Percentiles rank a stretch among this genome's conserved stretches.
phyloP scores from a whole-genome alignment of 2,329 filamentous ascomycete genomes.

The Arachnopeziza araneosa region DNA sequence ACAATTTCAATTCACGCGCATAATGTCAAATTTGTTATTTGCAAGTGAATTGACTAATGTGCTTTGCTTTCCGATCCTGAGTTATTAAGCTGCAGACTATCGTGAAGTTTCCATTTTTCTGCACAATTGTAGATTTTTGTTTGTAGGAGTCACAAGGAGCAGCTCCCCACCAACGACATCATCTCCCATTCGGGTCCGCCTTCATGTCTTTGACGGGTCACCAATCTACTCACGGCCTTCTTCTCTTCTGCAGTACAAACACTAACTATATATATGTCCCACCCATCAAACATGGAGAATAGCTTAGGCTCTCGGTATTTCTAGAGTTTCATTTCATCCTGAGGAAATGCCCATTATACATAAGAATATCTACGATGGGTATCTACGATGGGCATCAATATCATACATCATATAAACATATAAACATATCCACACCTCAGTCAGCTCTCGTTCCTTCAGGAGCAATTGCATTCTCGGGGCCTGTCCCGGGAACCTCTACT shows the following conservation, averaged over 20 bases:
- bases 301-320: no score
- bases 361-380: not conserved
- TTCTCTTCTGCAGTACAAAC: no score
- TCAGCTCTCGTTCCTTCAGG: slow-evolving; percentile 17
- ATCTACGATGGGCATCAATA: slow-evolving; percentile 14
- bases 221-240: no score
- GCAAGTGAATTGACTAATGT: not conserved
- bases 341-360: not conserved
- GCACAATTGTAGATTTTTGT: not conserved
- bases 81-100: not conserved
- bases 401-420: not conserved
- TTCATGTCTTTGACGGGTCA: not conserved
- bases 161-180: not conserved
- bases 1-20: slow-evolving; percentile 3
- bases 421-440: not conserved
- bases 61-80: not conserved
- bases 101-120: not conserved
- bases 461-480: slow-evolving; percentile 23
- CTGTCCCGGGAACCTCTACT: slow-evolving; percentile 17
- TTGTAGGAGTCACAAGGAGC: not conserved
- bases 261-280: no score
- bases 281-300: no score
- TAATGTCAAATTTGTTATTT: not conserved
- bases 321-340: no score
- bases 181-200: not conserved